A percentile compares a stretch with the other conserved stretches of the same genome.
Conservation (phyloP, 176 grass and related monocot species). For the Zea mays region DNA sequence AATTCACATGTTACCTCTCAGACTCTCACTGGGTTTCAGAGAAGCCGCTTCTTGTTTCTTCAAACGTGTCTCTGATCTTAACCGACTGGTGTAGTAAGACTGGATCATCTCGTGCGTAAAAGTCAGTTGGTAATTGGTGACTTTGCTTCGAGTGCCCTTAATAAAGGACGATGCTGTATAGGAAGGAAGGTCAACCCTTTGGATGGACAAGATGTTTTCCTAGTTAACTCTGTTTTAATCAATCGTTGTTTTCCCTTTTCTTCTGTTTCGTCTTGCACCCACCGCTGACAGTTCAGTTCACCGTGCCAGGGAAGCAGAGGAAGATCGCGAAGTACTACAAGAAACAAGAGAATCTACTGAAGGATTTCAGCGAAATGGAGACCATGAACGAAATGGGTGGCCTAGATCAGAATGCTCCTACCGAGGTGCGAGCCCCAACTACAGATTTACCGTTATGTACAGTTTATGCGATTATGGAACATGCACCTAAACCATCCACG, state of each 20-base stretch:
- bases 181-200: neutral
- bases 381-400: conserved; percentile 66
- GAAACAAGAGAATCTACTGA: conserved; percentile 75
- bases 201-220: neutral
- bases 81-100: neutral
- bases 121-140: neutral
- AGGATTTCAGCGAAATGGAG: conserved; percentile 91
- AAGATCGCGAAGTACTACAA: conserved; percentile 95
- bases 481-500: neutral
- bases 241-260: neutral
- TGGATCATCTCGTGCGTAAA: neutral
- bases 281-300: neutral
- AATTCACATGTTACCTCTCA: neutral
- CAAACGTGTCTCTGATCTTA: neutral
- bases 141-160: neutral
- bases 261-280: neutral
- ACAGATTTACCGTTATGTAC: neutral
- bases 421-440: conserved; percentile 51
- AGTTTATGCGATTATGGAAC: conserved; percentile 5
- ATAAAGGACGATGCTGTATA: neutral
- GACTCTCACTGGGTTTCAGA: neutral
- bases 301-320: conserved; percentile 63
- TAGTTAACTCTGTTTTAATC: neutral
- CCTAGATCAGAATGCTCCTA: conserved; percentile 45
- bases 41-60: neutral